Evolutionary conservation across 495 filamentous ascomycete species (phyloP).

Genomic region (Penicillium taxi): DNA sequence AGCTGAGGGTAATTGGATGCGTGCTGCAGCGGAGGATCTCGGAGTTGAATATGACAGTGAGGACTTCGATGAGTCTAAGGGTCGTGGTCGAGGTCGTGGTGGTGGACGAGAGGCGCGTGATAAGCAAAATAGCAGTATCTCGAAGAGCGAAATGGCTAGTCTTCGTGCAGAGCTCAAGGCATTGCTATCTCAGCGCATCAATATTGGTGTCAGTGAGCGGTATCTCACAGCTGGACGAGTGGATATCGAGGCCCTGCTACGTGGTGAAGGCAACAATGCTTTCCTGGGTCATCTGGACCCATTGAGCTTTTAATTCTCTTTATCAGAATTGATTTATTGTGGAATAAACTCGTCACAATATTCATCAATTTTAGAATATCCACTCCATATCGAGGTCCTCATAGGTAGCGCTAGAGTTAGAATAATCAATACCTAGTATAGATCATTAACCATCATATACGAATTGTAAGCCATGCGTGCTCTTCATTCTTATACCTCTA

Average conservation of each 20-base stretch:
- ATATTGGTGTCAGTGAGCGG: slow-evolving; percentile 83
- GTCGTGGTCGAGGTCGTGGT: slow-evolving; percentile 57
- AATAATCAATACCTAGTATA: no score
- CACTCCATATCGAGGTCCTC: no score
- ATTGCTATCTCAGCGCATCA: slow-evolving; percentile 67
- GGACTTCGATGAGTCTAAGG: slow-evolving; percentile 58
- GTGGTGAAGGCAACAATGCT: slow-evolving; percentile 45
- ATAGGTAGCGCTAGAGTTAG: no score
- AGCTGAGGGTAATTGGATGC: slow-evolving; percentile 78
- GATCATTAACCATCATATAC: no score
- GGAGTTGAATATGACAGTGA: slow-evolving; percentile 92
- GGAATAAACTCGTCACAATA: no score
- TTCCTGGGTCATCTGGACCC: slow-evolving; percentile 55
- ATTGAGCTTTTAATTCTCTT: slow-evolving; percentile 4
- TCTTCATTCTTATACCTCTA: no score
- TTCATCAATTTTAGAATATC: no score
- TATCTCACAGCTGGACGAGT: slow-evolving; percentile 76
- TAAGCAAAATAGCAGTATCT: slow-evolving; percentile 56
- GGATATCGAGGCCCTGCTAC: slow-evolving; percentile 73
- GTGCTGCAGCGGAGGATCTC: slow-evolving; percentile 79
- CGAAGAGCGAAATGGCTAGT: slow-evolving; percentile 58
- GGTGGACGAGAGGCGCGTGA: slow-evolving; percentile 68
- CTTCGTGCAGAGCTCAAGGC: slow-evolving; percentile 36
- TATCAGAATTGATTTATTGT: no score
- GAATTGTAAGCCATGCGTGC: no score